These are phyloP conservation scores for Barnettozyma siamensis DNA, from an alignment of 805 yeast genomes.

Conservation along the genomic window DNA sequence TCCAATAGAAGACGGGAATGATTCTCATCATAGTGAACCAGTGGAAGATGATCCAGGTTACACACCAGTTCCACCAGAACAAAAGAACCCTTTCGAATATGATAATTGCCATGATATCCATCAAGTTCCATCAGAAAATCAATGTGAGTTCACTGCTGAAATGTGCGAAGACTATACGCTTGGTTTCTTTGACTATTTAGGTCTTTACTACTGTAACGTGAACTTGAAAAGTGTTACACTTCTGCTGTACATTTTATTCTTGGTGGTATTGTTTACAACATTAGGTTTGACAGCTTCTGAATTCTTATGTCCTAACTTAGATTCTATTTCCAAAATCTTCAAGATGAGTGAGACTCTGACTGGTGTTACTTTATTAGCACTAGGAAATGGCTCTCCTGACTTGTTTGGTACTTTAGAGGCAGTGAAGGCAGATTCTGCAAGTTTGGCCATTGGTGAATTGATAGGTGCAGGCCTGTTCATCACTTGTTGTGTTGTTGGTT, in stretches of 20 bases:
- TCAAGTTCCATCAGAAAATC: conserved; percentile 10
- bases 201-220: conserved; percentile 18
- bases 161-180: conserved; percentile 22
- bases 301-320: conserved; percentile 74
- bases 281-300: conserved; percentile 83
- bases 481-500: conserved; percentile 77
- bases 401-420: conserved; percentile 81
- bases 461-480: conserved; percentile 87
- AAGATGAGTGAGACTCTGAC: conserved; percentile 72
- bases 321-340: conserved; percentile 57
- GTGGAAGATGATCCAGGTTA: neutral
- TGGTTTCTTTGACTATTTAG: conserved; percentile 22
- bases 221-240: conserved; percentile 6
- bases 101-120: conserved; percentile 19
- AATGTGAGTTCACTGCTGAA: conserved; percentile 17
- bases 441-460: conserved; percentile 85
- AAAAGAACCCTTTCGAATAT: neutral
- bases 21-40: no score
- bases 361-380: conserved; percentile 83
- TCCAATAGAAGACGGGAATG: neutral
- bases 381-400: conserved; percentile 93
- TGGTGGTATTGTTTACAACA: conserved; percentile 48
- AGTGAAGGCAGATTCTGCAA: conserved; percentile 59
- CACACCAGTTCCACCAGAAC: neutral
- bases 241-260: neutral